Base-by-base conservation (phyloP, 768 basidiomycete species). In the Suillus hirtellus region DNA sequence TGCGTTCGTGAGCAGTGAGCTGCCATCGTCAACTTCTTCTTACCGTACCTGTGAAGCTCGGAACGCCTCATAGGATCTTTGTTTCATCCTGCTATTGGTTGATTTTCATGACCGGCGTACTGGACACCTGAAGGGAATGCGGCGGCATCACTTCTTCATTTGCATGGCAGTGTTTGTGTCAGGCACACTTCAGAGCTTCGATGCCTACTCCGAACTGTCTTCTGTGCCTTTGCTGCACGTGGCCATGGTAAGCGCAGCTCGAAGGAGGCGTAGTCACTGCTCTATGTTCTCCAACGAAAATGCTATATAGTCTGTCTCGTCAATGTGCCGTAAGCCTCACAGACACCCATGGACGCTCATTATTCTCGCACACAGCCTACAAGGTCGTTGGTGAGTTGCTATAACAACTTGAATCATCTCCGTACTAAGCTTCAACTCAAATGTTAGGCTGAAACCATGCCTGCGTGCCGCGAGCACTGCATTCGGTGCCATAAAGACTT, bases 201-300 rank as follows among this genome's bases (percentile, higher is more conserved):
- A 53, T 53, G 31, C 52, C 52, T 53, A 53, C 52, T 53, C 31
- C 31, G 10, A 53, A 11, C 19, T 53, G 17, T 34, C 52, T 53
- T 53, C 52, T 53, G 52, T 53, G 52, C 52, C 52, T 53, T 53
- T 53, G 52, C 52, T 53, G 52, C 52, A 53, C 52, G 52, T 53
- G 52, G 31, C 52, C 17, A 53, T 34, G 17, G 31, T 19, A n/a
- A 53, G 52, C 31, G 19, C 31, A 53, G 17, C 17, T 52, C 50
- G 27, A 52, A 53, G 31, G 52, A 31, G 2, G 31, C 31, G 31
- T 53, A 31, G 50, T 9, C 50, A 53, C 19, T 53, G 31, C 31
- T 53, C 19, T 10, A 19, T 19, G 52, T 53, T 31, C 31, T 53
- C 19, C 31, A 34, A 52, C 4, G 27, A 19, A 19, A 52, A 52